These are phyloP conservation scores for Suhomyces anneliseae DNA, from an alignment of 1,139 yeast genomes.

Conservation along the genomic window DNA sequence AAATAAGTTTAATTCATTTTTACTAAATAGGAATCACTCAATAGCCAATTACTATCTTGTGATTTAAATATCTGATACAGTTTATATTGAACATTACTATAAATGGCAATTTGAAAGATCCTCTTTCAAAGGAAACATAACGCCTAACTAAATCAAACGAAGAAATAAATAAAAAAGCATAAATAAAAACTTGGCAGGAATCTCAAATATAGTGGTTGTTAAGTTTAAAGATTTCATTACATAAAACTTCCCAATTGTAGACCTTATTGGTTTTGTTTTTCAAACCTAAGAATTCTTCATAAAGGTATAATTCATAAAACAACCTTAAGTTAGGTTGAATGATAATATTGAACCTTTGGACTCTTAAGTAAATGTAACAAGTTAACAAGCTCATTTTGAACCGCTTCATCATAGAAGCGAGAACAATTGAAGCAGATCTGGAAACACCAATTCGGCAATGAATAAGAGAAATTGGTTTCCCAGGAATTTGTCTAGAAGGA, in stretches of 20 bases:
- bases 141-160: background rate
- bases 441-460: conserved; percentile 95
- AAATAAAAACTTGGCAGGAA: background rate
- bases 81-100: background rate
- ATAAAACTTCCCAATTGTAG: conserved; percentile 36
- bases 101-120: background rate
- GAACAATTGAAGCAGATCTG: conserved; percentile 84
- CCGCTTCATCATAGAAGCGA: conserved; percentile 85
- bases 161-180: conserved; percentile 1
- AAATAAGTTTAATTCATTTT: no score
- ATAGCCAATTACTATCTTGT: background rate
- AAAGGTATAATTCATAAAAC: conserved; percentile 79
- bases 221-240: conserved; percentile 35
- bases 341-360: conserved; percentile 79
- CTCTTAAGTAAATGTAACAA: conserved; percentile 80
- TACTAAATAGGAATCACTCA: no score
- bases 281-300: conserved; percentile 58
- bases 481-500: background rate
- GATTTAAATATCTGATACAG: background rate
- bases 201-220: conserved; percentile 32
- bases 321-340: conserved; percentile 87
- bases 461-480: conserved; percentile 48
- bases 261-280: conserved; percentile 14
- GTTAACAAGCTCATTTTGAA: conserved; percentile 62
- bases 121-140: background rate